A percentile compares a stretch with the other conserved stretches of the same genome.
phyloP scores from a whole-genome alignment of 352 stramenopile species.

The Globisporangium emineosum region DNA sequence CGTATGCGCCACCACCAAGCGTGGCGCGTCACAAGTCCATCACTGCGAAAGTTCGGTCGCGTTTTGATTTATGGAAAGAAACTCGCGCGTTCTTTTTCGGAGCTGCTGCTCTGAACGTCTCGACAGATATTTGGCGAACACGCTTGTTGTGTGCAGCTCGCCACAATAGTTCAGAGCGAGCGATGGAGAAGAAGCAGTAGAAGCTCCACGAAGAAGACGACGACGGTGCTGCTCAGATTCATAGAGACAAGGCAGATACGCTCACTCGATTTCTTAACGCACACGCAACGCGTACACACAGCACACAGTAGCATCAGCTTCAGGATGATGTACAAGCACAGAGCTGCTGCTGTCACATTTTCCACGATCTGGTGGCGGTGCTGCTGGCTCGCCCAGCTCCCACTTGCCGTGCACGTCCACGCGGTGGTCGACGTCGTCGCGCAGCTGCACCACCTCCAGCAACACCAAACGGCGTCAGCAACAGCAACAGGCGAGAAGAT shows the following conservation, averaged over 20 bases:
- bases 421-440: constrained; percentile 6
- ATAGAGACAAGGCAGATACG: background rate
- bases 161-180: background rate
- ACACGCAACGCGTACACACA: background rate
- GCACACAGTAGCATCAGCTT: background rate
- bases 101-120: background rate
- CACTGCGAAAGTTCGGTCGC: too few species aligned
- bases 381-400: constrained; percentile 2
- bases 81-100: constrained; percentile 1
- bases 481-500: background rate
- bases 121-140: background rate
- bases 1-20: background rate
- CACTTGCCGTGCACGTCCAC: background rate
- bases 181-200: background rate
- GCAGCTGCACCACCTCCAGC: constrained; percentile 6
- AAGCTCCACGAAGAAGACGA: background rate
- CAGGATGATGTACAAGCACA: background rate
- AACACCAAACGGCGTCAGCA: background rate
- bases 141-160: background rate
- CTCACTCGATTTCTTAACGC: background rate
- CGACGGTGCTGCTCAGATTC: background rate
- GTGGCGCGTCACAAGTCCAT: background rate
- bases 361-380: background rate
- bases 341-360: background rate
- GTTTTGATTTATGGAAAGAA: background rate